A percentile compares a stretch with the other conserved stretches of the same genome.
These are phyloP conservation scores for Heritiera littoralis DNA, from an alignment of 345 rosid genomes.

Conservation along the genomic window DNA sequence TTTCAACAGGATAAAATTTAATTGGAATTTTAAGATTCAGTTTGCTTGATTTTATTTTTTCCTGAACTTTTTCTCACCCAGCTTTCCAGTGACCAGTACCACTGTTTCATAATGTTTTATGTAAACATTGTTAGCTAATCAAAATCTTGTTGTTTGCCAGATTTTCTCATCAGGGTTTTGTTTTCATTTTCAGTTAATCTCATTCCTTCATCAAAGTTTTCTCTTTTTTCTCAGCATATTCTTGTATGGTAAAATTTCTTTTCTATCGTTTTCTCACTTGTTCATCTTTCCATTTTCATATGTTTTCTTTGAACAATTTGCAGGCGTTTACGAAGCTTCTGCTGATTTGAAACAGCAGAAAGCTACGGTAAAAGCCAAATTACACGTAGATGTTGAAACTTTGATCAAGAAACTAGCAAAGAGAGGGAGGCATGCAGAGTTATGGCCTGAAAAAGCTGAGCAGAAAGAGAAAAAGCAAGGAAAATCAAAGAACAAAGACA, in stretches of 20 bases:
- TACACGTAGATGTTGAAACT: conserved; percentile 41
- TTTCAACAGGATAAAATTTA: too few relatives aligned
- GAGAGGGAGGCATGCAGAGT: conserved; percentile 65
- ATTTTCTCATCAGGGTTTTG: conserved; percentile 13
- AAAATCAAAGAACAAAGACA: conserved; percentile 43
- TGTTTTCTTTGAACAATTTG: conserved; percentile 1
- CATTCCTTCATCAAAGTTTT: conserved; percentile 4
- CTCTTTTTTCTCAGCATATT: conserved; percentile 2
- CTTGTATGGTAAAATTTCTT: background rate
- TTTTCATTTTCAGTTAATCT: conserved; percentile 7
- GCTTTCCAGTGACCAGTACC: background rate
- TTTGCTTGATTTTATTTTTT: too few relatives aligned
- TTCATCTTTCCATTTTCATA: background rate
- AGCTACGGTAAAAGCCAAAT: conserved; percentile 60
- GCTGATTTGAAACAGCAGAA: conserved; percentile 67
- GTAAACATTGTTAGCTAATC: background rate
- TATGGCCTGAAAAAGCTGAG: conserved; percentile 40
- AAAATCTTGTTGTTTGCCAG: background rate
- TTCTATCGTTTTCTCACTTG: background rate
- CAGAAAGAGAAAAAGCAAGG: conserved; percentile 40
- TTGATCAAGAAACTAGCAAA: conserved; percentile 64
- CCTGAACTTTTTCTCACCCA: background rate
- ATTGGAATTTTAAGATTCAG: too few relatives aligned
- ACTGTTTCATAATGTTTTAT: background rate
- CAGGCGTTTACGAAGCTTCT: conserved; percentile 70